These are phyloP conservation scores for Fraxinus sp. DNA, from an alignment of 305 asterid species.

Conservation along the genomic window DNA sequence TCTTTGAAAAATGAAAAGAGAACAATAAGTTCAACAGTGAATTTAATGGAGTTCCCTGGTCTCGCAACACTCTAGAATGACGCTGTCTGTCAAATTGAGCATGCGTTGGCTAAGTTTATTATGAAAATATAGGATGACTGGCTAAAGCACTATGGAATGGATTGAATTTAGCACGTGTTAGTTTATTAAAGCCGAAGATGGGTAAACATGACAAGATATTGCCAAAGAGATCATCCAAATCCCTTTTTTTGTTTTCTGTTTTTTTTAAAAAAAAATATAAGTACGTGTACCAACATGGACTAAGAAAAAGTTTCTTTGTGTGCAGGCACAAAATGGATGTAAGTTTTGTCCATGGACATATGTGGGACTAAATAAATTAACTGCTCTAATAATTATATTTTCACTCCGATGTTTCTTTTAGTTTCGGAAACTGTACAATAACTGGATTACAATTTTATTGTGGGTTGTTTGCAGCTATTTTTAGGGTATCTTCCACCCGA, in stretches of 20 bases:
- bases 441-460: constrained; percentile 3
- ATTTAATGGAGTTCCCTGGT: background rate
- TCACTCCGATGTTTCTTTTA: constrained; percentile 1
- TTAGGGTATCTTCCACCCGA: constrained; percentile 85
- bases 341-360: constrained; percentile 1
- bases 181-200: constrained; percentile 8
- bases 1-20: background rate
- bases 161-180: background rate
- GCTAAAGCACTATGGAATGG: background rate
- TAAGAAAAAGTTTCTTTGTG: constrained; percentile 9
- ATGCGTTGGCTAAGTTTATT: background rate
- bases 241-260: background rate
- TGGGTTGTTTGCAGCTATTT: constrained; percentile 56
- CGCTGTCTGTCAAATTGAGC: constrained; percentile 3
- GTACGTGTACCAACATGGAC: constrained; percentile 2
- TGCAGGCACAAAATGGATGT: constrained; percentile 1
- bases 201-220: background rate
- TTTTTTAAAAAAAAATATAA: constrained; percentile 1
- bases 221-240: background rate
- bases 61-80: constrained; percentile 5
- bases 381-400: background rate
- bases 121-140: background rate
- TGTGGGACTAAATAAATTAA: background rate
- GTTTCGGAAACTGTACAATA: background rate
- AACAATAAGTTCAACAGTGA: background rate